Conservation (phyloP, 2,329 filamentous ascomycete species). For the Thelonectria rubi region DNA sequence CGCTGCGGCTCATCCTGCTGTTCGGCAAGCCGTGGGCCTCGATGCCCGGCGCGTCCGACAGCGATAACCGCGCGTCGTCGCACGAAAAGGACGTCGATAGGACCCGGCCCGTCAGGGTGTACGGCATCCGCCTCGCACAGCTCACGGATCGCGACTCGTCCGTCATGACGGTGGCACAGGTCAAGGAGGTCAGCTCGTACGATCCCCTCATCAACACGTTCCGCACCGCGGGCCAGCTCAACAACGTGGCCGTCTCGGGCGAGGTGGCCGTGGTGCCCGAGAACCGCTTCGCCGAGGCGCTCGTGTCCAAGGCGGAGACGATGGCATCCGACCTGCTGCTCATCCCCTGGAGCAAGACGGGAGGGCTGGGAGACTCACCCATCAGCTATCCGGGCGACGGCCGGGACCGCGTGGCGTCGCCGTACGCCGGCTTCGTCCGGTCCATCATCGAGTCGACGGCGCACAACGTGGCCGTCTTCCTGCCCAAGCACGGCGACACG, state of each 20-base stretch:
- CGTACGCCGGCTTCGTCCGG: constrained; percentile 13
- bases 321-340: constrained; percentile 13
- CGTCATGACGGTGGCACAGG: constrained; percentile 14
- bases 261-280: constrained; percentile 10
- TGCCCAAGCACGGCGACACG: constrained; percentile 11
- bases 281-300: constrained; percentile 7
- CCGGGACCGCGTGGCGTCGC: constrained; percentile 9
- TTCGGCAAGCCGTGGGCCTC: constrained; percentile 8
- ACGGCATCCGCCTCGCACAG: constrained; percentile 10
- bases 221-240: constrained; percentile 13
- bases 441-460: constrained; percentile 4
- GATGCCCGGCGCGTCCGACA: background rate
- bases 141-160: constrained; percentile 15
- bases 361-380: constrained; percentile 4
- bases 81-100: constrained; percentile 1
- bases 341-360: constrained; percentile 16
- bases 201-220: constrained; percentile 20
- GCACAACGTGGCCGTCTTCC: constrained; percentile 18
- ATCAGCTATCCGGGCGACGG: background rate
- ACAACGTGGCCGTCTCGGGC: constrained; percentile 16
- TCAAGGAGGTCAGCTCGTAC: constrained; percentile 1
- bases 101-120: background rate
- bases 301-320: constrained; percentile 11
- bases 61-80: background rate
- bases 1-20: constrained; percentile 1